Base-by-base conservation (phyloP, 108 stramenopile species). In the Cyclotella distinguenda region DNA sequence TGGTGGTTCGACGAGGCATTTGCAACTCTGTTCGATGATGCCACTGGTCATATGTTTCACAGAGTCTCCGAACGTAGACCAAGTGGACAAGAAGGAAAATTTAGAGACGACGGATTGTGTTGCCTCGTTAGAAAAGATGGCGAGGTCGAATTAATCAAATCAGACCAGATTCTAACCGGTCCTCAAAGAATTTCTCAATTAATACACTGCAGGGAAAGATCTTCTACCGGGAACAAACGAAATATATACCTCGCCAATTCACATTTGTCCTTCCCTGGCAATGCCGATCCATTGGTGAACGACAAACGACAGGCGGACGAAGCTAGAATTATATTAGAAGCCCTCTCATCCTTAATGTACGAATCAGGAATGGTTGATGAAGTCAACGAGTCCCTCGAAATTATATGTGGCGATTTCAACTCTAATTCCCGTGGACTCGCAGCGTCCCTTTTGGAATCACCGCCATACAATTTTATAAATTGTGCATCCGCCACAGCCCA, bases 161-260 rank as follows among this genome's bases (percentile, higher is more conserved):
- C 77, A 5, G 23, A 22, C 0, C 49, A 55, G 28, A 53, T 78
- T 9, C 27, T 39, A 32, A 78, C 77, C 0, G 77, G 72, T 7
- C 77, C 72, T 11, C 70, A 71, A 23, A 39, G 77, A 55, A 78
- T 78, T 27, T 71, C 77, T 19, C 77, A 78, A 54, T 56, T 78
- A 39, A 42, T 78, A 1, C 54, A 70, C 12, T 74, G 72, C 36
- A 52, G 43, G 46, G 77, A 78, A 54, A 51, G 56, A 38, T 21
- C 15, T 32, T 1, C 49, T 15, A 35, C 45, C 1, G 46, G 34
- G 19, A 32, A 44, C 23, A 27, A 30, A 34, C 46, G 77, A 16
- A 16, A 53, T 28, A 72, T 71, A 0, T 71, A 60, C 40, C 23
- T 78, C 30, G 77, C 69, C 32, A 77, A 77, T 39, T 58, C 70